A percentile compares a stretch with the other conserved stretches of the same genome.
phyloP scores from a whole-genome alignment of 108 stramenopile species.

The Stephanodiscus triporus region DNA sequence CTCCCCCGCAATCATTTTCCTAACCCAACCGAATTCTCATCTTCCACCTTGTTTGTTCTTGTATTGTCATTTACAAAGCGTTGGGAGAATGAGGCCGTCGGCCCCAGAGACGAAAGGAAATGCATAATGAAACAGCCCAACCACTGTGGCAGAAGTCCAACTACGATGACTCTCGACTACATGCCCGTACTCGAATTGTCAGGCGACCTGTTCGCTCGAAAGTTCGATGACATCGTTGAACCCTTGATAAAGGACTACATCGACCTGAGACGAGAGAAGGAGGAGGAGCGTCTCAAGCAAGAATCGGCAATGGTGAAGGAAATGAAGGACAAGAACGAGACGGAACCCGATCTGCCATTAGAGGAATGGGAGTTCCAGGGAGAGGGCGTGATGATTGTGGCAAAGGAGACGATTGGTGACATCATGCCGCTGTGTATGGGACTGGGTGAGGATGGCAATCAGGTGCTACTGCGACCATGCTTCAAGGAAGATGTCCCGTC shows the following conservation, averaged over 20 bases:
- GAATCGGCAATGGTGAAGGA: constrained; percentile 37
- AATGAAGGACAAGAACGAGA: constrained; percentile 30
- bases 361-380: constrained; percentile 72
- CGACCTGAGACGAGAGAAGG: constrained; percentile 67
- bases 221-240: constrained; percentile 76
- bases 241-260: constrained; percentile 72
- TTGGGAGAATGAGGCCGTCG: constrained; percentile 87
- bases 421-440: constrained; percentile 78
- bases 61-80: no score
- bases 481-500: constrained; percentile 75
- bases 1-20: no score
- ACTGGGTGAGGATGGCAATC: constrained; percentile 55
- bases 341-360: constrained; percentile 35
- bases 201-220: constrained; percentile 88
- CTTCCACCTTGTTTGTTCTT: no score
- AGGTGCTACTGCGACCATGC: constrained; percentile 69
- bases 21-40: no score
- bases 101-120: constrained; percentile 82
- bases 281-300: constrained; percentile 43
- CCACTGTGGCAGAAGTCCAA: constrained; percentile 91
- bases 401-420: constrained; percentile 72
- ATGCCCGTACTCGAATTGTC: constrained; percentile 79
- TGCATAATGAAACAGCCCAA: constrained; percentile 87
- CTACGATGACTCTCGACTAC: constrained; percentile 85
- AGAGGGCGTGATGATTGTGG: constrained; percentile 84